Evolutionary conservation across 371 early-diverging fungal genomes (phyloP).

Genomic region (Haplosporangium sp.): DNA sequence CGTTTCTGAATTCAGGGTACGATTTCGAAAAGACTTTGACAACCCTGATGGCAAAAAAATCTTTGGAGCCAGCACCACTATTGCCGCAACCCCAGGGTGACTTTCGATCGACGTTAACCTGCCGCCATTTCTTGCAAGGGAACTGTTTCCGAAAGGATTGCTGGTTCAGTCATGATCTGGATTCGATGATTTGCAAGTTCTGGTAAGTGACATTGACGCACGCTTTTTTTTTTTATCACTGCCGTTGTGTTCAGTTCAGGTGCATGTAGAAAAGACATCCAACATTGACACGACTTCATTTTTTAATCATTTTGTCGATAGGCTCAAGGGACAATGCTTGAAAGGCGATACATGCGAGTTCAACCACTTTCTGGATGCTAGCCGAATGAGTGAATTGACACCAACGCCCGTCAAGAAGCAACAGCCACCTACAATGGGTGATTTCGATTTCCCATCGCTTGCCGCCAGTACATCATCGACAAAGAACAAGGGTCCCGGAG

Average conservation of each 20-base stretch:
- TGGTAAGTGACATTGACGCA: conserved; percentile 58
- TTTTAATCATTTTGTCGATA: conserved; percentile 16
- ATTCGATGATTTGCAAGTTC: conserved; percentile 78
- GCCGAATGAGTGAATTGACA: conserved; percentile 12
- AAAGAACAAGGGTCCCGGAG: conserved; percentile 26
- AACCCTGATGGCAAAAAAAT: conserved; percentile 16
- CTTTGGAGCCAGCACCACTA: conserved; percentile 4
- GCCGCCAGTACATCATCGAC: conserved; percentile 22
- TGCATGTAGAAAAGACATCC: neutral
- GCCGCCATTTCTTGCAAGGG: conserved; percentile 81
- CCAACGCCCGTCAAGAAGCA: conserved; percentile 25
- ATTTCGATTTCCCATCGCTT: conserved; percentile 51
- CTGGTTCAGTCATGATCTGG: conserved; percentile 84
- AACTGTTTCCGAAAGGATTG: conserved; percentile 83
- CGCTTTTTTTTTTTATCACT: conserved; percentile 14
- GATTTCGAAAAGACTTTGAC: conserved; percentile 59
- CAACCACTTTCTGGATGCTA: conserved; percentile 63
- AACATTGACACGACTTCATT: neutral
- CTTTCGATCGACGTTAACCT: conserved; percentile 64
- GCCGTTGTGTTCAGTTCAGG: neutral
- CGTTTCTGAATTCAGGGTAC: conserved; percentile 60
- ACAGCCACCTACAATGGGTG: conserved; percentile 45
- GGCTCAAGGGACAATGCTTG: conserved; percentile 74
- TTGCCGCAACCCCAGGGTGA: conserved; percentile 24
- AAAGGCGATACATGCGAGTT: conserved; percentile 80